These are phyloP conservation scores for Terfezia boudieri DNA, from an alignment of 495 filamentous ascomycete species.

Conservation along the genomic window DNA sequence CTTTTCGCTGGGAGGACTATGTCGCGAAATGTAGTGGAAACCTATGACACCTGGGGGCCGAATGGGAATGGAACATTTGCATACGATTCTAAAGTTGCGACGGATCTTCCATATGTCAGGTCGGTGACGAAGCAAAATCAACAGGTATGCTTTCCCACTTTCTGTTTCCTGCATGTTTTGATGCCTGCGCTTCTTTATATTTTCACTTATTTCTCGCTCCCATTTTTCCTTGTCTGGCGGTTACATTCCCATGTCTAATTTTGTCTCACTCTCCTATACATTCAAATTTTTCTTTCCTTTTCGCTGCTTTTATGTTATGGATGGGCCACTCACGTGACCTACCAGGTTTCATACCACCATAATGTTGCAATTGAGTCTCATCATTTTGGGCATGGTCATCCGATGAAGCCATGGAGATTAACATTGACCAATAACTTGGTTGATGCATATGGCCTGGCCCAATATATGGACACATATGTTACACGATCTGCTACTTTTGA, in stretches of 20 bases:
- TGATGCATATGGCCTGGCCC: constrained; percentile 79
- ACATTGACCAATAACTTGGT: constrained; percentile 88
- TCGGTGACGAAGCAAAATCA: not conserved
- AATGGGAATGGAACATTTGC: constrained; percentile 14
- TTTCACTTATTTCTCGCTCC: not conserved
- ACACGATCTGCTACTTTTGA: constrained; percentile 64
- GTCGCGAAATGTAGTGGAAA: constrained; percentile 9
- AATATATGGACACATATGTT: constrained; percentile 81
- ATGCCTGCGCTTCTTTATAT: not conserved
- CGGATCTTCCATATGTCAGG: constrained; percentile 9
- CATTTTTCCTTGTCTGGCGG: not conserved
- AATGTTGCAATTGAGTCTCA: constrained; percentile 89
- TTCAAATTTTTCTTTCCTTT: not conserved
- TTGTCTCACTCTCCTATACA: not conserved
- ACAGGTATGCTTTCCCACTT: not conserved
- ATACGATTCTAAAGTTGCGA: constrained; percentile 12
- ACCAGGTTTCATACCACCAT: constrained; percentile 74
- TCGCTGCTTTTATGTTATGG: not conserved
- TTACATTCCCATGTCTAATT: not conserved
- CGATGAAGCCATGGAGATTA: constrained; percentile 97
- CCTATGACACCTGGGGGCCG: constrained; percentile 15
- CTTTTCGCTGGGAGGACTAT: no score
- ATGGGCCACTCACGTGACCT: not conserved
- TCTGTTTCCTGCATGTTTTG: not conserved
- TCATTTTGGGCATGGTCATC: constrained; percentile 85